phyloP scores from a whole-genome alignment of 169 alveolate species.

The Plasmodium knowlesi region DNA sequence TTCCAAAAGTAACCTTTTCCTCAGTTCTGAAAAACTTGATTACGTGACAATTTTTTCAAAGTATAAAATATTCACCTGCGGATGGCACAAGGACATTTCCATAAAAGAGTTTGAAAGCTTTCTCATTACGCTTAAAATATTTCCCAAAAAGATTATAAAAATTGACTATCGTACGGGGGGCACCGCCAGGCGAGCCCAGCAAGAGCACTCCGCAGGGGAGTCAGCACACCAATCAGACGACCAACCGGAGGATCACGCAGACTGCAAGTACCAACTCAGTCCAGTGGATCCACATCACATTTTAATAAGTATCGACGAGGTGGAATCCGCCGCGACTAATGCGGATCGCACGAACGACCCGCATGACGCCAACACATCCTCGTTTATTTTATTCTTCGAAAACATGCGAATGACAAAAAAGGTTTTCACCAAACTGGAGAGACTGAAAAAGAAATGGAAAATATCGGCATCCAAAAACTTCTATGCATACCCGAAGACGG shows the following conservation, averaged over 20 bases:
- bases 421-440: conserved; percentile 81
- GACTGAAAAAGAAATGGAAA: conserved; percentile 85
- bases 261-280: neutral
- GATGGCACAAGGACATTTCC: conserved; percentile 85
- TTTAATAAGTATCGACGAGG: conserved; percentile 31
- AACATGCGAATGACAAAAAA: conserved; percentile 85
- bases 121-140: conserved; percentile 82
- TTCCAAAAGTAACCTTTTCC: conserved; percentile 70
- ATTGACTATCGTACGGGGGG: conserved; percentile 6
- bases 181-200: neutral
- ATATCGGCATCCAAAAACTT: conserved; percentile 79
- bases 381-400: conserved; percentile 84
- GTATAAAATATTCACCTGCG: conserved; percentile 82
- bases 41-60: conserved; percentile 59
- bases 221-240: neutral
- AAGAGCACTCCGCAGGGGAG: neutral
- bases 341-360: neutral
- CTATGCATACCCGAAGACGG: conserved; percentile 85
- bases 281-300: conserved; percentile 33
- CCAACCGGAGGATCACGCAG: neutral
- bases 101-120: conserved; percentile 81
- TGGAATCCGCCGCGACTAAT: neutral
- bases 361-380: conserved; percentile 70
- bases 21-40: conserved; percentile 58
- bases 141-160: conserved; percentile 80